These are phyloP conservation scores for Mycosphaerella sp. DNA, from an alignment of 2,329 filamentous ascomycete genomes.

Conservation along the genomic window DNA sequence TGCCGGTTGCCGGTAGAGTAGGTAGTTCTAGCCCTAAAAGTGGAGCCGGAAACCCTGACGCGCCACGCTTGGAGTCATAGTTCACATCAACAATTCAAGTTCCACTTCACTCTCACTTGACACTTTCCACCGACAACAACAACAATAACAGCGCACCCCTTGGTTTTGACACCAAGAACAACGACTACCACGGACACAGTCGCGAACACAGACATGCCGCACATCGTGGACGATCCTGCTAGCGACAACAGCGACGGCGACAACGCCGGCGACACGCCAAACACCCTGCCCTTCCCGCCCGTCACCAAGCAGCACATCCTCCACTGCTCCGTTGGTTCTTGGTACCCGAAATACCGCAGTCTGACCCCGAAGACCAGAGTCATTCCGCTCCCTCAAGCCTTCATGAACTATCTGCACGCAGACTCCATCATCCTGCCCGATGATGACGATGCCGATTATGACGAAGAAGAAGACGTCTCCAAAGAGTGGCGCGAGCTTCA, in stretches of 20 bases:
- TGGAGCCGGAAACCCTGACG: neutral
- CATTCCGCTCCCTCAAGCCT: slow-evolving; percentile 67
- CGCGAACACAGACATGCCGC: neutral
- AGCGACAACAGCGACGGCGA: neutral
- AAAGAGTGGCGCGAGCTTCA: slow-evolving; percentile 64
- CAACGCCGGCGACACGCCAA: neutral
- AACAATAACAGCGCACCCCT: neutral
- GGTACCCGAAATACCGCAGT: slow-evolving; percentile 79
- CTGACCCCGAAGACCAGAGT: slow-evolving; percentile 81
- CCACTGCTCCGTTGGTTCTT: slow-evolving; percentile 88
- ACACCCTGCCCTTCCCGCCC: slow-evolving; percentile 65
- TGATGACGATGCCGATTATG: slow-evolving; percentile 54
- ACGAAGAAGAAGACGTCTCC: slow-evolving; percentile 58
- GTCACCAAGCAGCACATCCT: slow-evolving; percentile 81
- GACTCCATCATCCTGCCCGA: slow-evolving; percentile 87
- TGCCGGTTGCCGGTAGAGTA: neutral
- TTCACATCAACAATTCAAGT: neutral
- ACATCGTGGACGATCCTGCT: neutral
- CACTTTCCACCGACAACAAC: too few species aligned
- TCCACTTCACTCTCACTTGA: neutral
- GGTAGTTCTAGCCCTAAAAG: neutral
- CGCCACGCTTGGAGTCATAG: neutral
- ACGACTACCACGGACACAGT: neutral
- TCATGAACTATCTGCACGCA: slow-evolving; percentile 80
- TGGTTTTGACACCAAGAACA: neutral